A percentile compares a stretch with the other conserved stretches of the same genome.
These are phyloP conservation scores for Linnemannia exigua DNA, from an alignment of 192 early-diverging fungal genomes.

Conservation along the genomic window DNA sequence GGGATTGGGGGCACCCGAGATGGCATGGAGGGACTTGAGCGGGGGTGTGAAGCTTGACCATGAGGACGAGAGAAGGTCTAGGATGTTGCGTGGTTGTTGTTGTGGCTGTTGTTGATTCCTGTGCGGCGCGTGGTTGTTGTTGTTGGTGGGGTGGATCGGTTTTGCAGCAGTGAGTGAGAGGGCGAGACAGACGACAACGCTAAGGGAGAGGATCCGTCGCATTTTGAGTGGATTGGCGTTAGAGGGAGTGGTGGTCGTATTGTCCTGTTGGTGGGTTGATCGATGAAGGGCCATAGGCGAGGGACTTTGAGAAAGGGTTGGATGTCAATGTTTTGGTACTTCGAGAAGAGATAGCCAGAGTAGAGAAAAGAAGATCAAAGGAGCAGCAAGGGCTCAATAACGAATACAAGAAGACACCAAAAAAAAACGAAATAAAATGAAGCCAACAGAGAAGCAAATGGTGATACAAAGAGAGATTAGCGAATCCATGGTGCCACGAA, in stretches of 20 bases:
- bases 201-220: neutral
- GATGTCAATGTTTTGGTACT: too few relatives aligned
- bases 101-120: neutral
- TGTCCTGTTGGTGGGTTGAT: too few relatives aligned
- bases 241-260: neutral
- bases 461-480: neutral
- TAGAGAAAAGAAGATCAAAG: neutral
- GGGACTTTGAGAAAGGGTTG: too few relatives aligned
- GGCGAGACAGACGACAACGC: neutral
- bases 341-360: neutral
- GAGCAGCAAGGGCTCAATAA: neutral
- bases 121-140: too few relatives aligned
- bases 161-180: neutral
- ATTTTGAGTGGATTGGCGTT: neutral
- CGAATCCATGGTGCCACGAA: neutral
- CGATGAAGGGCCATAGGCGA: too few relatives aligned
- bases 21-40: neutral
- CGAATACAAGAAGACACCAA: neutral
- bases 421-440: neutral
- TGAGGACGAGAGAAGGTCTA: neutral
- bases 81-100: neutral
- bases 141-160: neutral
- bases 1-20: neutral
- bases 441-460: too few relatives aligned
- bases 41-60: neutral